Evolutionary conservation across 1,284 basidiomycete species (phyloP), one percentile per base, ranked within the genome.

Genomic region (Apiotrichum porosum): DNA sequence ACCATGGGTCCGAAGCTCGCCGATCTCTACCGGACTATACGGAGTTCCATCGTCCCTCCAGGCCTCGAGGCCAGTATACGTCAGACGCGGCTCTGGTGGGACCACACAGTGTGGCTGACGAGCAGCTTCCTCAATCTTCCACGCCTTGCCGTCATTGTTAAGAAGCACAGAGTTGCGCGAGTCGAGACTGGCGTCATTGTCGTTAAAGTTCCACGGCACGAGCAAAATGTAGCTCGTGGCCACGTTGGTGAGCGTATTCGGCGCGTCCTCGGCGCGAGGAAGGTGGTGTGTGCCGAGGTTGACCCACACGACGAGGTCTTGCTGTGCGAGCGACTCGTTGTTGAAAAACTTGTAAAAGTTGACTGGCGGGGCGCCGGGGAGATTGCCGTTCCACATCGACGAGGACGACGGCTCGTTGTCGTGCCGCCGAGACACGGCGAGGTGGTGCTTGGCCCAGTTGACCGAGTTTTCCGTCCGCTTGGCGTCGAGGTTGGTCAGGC

Each of bases 401-500:
- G 78, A 80, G 12, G 79, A 79, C 0, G 71, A 72, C 2, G 79
- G 80, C 63, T 84, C 82, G 1, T 75, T 77, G 21, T 83, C 82
- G 66, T 83, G 82, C 37, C 78, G 75, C 48, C 65, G 50, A 1
- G 80, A 79, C 6, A 84, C 78, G 1, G 80, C 79, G 10, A 84
- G 68, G 59, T 83, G 81, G 61, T 83, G 80, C 40, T 80, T 77
- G 2, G 82, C 81, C 79, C 81, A 84, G 59, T 83, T 80, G 4
- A 79, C 81, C 42, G 80, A 82, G 35, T 81, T 77, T 38, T 79
- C 67, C 6, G 81, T 71, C 3, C 81, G 76, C 62, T 80, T 82
- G 33, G 79, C 80, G 12, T 82, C 77, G 31, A 68, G 51, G 53
- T 53, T 57, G 26, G 59, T 60, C 28, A 65, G 52, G 30, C 55